These are phyloP conservation scores for Marvania coccoides DNA, from an alignment of 139 green algal genomes.

Conservation along the genomic window DNA sequence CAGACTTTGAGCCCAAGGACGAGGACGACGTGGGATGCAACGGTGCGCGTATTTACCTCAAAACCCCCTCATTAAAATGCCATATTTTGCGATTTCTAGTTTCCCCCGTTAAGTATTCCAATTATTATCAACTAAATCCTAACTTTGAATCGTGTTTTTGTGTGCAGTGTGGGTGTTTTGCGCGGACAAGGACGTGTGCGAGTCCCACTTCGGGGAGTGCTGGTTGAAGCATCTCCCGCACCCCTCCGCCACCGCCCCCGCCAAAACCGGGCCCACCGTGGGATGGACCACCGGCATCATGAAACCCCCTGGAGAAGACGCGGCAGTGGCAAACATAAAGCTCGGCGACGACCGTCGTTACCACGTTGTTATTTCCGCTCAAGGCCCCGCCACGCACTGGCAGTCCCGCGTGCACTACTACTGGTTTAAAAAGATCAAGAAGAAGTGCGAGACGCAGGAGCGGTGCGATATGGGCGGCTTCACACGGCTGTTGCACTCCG, in stretches of 20 bases:
- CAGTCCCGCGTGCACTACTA: slow-evolving; percentile 77
- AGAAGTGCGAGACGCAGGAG: slow-evolving; percentile 50
- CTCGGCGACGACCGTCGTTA: slow-evolving; percentile 42
- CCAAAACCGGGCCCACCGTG: slow-evolving; percentile 44
- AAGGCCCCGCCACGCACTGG: slow-evolving; percentile 74
- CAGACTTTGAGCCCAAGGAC: slow-evolving; percentile 16
- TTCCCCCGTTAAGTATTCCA: neutral
- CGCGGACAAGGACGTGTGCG: slow-evolving; percentile 47
- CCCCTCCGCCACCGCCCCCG: slow-evolving; percentile 43
- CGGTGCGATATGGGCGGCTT: slow-evolving; percentile 84
- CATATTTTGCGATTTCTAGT: neutral
- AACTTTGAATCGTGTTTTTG: neutral
- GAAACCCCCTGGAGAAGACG: neutral
- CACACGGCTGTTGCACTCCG: slow-evolving; percentile 91
- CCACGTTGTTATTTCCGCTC: slow-evolving; percentile 73
- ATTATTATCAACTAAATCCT: neutral
- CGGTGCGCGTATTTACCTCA: slow-evolving; percentile 22
- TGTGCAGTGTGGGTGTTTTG: slow-evolving; percentile 82
- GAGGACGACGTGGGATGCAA: slow-evolving; percentile 57
- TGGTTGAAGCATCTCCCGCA: slow-evolving; percentile 86
- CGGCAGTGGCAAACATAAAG: neutral
- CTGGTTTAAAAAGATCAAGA: slow-evolving; percentile 75
- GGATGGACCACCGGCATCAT: slow-evolving; percentile 69
- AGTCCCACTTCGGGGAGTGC: slow-evolving; percentile 53
- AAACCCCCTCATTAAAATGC: neutral